Base-by-base conservation (phyloP, 2,329 filamentous ascomycete species). In the Pezicula neosporulosa region DNA sequence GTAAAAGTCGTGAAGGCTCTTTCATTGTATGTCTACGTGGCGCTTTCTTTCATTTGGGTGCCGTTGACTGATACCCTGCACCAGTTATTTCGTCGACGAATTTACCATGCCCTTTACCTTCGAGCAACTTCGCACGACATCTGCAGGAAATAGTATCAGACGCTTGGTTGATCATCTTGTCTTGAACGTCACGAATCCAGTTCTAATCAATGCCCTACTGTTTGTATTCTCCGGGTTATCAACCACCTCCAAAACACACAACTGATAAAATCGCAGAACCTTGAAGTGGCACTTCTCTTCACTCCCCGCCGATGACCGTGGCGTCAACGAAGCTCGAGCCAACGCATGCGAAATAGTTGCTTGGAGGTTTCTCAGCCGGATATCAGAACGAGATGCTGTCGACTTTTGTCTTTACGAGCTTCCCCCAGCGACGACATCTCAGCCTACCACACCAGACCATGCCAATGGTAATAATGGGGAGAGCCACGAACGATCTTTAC, bases 341-440 rank as follows among this genome's bases (percentile, higher is more conserved):
- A 81, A 83, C 63, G 87, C 86, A 27, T 92, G 88, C 63, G 89
- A 93, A 71, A 87, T 90, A 55, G 86, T 90, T 13, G 89, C 89
- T 36, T 91, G 87, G 86, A 81, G 88, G 37, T 90, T 90, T 60
- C 73, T 92, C 35, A 83, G 82, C 15, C 82, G 82, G 49, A 72
- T 91, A 30, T 85, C 85, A 2, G 86, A 90, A 63, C 75, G 82
- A 21, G 88, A 92, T 61, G 84, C 84, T 8, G 85, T 93, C 24
- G 83, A 90, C 50, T 89, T 78, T 61, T 86, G 89, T 50, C 78
- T 91, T 33, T 86, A 85, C 58, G 87, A 92, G 66, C 80, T 92
- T 42, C 84, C 86, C 16, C 44, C 41, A 5, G n/a, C 44, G 21
- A 19, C 46, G 36, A 37, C 16, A 18, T 19, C 51, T 35, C 46